A percentile compares a stretch with the other conserved stretches of the same genome.
phyloP scores from a whole-genome alignment of 2,329 filamentous ascomycete genomes.

The Trichoderma asperellum region DNA sequence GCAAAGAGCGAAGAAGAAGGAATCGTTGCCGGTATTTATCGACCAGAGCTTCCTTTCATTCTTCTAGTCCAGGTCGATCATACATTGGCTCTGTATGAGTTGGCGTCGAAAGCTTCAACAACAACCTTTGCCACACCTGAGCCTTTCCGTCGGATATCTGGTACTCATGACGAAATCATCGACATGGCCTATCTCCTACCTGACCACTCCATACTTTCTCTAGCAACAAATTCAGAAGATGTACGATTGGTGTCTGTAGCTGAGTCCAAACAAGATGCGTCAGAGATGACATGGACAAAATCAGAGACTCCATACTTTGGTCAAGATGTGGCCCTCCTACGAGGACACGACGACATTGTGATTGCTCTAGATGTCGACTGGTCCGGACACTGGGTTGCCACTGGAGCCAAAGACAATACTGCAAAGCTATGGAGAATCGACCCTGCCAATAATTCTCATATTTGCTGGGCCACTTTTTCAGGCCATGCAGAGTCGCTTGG shows the following conservation, averaged over 20 bases:
- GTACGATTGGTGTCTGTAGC: conserved; percentile 80
- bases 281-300: conserved; percentile 33
- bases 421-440: conserved; percentile 90
- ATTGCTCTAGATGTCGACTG: conserved; percentile 94
- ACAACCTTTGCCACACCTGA: conserved; percentile 46
- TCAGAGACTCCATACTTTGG: conserved; percentile 70
- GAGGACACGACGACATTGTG: conserved; percentile 93
- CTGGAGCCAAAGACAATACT: conserved; percentile 95
- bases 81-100: conserved; percentile 74
- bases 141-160: conserved; percentile 80
- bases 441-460: conserved; percentile 71
- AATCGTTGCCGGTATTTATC: conserved; percentile 73
- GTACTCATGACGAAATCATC: conserved; percentile 97
- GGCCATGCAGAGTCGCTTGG: conserved; percentile 94
- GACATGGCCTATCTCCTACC: conserved; percentile 85
- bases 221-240: conserved; percentile 95
- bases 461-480: conserved; percentile 80
- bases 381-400: conserved; percentile 96
- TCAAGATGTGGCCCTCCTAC: conserved; percentile 81
- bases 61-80: conserved; percentile 88
- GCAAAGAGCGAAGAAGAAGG: conserved; percentile 63
- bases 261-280: conserved; percentile 40
- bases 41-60: conserved; percentile 67
- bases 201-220: conserved; percentile 78
- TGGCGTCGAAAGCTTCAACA: conserved; percentile 47